Evolutionary conservation across 129 eudicot species (phyloP).

Genomic region (Apium graveolens): DNA sequence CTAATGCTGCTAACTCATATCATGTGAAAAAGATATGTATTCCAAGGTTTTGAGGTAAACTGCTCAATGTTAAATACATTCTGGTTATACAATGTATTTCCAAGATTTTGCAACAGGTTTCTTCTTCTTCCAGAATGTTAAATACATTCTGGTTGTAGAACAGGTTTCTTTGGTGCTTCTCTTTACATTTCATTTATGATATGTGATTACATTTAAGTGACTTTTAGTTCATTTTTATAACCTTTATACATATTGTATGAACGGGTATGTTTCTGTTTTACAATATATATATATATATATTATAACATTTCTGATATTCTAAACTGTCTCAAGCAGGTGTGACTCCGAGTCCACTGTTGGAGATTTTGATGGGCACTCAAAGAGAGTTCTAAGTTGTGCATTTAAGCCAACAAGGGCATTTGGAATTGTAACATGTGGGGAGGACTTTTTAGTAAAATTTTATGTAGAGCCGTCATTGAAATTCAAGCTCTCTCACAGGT

Average conservation of each 20-base stretch:
- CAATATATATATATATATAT: background rate
- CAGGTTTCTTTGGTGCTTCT: too few species aligned
- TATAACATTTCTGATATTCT: background rate
- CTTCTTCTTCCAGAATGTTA: too few species aligned
- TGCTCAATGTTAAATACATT: too few species aligned
- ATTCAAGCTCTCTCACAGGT: constrained; percentile 92
- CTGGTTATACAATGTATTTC: too few species aligned
- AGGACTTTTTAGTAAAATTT: constrained; percentile 86
- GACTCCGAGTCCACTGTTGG: constrained; percentile 95
- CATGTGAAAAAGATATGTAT: too few species aligned
- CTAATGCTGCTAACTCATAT: too few species aligned
- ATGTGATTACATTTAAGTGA: background rate
- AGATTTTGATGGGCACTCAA: constrained; percentile 95
- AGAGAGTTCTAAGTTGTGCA: constrained; percentile 86
- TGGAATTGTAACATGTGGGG: constrained; percentile 90
- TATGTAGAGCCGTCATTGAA: constrained; percentile 96
- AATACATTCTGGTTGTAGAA: too few species aligned
- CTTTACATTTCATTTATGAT: too few species aligned
- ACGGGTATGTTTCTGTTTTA: background rate
- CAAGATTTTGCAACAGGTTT: too few species aligned
- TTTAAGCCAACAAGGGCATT: constrained; percentile 94
- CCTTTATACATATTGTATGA: background rate
- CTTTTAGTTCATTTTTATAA: background rate
- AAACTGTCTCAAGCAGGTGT: constrained; percentile 58
- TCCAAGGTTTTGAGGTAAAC: too few species aligned